Evolutionary conservation across 2,329 filamentous ascomycete species (phyloP).

Genomic region (Chaetomiaceae sp.): DNA sequence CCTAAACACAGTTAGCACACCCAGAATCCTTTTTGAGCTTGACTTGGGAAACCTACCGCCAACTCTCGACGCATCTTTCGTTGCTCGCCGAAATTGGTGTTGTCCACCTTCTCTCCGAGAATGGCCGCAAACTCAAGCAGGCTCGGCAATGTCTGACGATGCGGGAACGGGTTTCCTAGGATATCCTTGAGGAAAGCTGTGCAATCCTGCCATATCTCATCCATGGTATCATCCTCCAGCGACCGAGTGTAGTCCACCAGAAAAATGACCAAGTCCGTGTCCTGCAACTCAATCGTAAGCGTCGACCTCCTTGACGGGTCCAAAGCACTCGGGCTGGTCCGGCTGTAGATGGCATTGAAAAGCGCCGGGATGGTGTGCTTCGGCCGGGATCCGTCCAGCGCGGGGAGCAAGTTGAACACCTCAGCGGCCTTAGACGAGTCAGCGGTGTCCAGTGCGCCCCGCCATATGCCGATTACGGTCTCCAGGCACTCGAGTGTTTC

Average conservation of each 20-base stretch:
- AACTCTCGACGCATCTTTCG: constrained; percentile 86
- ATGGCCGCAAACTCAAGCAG: constrained; percentile 86
- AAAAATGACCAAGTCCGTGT: constrained; percentile 82
- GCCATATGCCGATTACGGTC: constrained; percentile 84
- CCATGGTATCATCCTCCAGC: constrained; percentile 93
- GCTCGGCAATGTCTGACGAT: constrained; percentile 81
- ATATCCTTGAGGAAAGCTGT: constrained; percentile 86
- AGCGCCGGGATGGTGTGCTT: constrained; percentile 89
- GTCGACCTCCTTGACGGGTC: constrained; percentile 80
- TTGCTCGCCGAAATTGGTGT: constrained; percentile 95
- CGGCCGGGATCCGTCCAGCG: constrained; percentile 84
- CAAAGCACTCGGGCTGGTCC: constrained; percentile 77
- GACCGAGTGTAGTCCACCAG: constrained; percentile 85
- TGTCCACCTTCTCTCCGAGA: constrained; percentile 91
- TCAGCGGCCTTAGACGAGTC: constrained; percentile 52
- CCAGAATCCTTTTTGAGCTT: too few species aligned
- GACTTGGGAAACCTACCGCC: constrained; percentile 54
- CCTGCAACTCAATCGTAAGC: constrained; percentile 76
- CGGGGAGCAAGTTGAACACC: constrained; percentile 82
- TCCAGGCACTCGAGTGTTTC: constrained; percentile 93
- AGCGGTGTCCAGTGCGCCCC: constrained; percentile 43
- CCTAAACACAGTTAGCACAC: constrained; percentile 48
- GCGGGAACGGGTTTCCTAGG: constrained; percentile 87
- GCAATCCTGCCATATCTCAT: constrained; percentile 97
- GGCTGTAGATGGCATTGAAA: constrained; percentile 93